Evolutionary conservation across 345 rosid genomes (phyloP), one percentile per base, ranked within the genome.

Genomic region (Salix suchowensis): DNA sequence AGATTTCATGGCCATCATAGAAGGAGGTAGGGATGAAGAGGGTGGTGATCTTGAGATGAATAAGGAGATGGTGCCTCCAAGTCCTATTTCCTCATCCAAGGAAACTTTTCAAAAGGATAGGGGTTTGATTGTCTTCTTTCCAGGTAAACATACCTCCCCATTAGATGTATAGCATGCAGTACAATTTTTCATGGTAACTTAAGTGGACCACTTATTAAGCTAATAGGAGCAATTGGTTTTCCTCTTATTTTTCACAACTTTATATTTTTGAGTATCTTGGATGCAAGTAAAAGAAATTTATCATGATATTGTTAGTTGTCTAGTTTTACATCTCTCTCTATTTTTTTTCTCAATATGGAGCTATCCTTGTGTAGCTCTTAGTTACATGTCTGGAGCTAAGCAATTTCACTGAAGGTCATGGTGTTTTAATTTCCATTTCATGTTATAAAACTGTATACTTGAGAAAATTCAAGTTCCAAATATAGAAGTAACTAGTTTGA

Each of bases 61-160:
- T 81, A 80, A 68, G 79, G 88, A 79, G 80, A 81, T 74, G 75
- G 80, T 77, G 28, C 88, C 96, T 13, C 70, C 81, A 52, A 86
- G 84, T 81, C 87, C 97, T 40, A 78, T 72, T 71, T 78, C 87
- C 71, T 67, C 83, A 75, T 70, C 78, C 80, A 79, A 83, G 81
- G 92, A 87, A 64, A 82, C 89, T 70, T 85, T 90, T 79, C 87
- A 82, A 61, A 95, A 89, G 84, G 77, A 87, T 76, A 86, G 85
- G 85, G 97, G 98, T 81, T 90, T 91, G 82, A 85, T 96, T 78
- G 91, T 96, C 67, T 93, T 96, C 79, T 96, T 93, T 82, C 99
- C 99, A 73, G 99, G 99, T 95, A 86, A 79, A 55, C 23, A 65
- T 74, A 23, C 71, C 72, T 64, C n/a, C 46, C 39, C 30, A 65